Conservation (phyloP, 1,139 yeast genomes). For the Yamadazyma sp. region DNA sequence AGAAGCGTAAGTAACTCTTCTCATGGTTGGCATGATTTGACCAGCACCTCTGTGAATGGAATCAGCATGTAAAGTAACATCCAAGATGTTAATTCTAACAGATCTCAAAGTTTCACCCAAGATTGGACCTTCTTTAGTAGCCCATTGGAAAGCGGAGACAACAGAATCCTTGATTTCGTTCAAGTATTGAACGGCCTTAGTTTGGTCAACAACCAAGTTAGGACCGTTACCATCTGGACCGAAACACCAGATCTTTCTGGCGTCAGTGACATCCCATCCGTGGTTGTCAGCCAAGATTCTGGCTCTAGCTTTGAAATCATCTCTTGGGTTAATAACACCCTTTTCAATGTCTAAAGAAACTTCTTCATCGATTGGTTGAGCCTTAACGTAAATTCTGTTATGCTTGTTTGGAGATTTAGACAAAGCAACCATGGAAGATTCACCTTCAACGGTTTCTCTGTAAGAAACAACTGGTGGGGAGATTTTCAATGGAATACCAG, state of each 20-base stretch:
- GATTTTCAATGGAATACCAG: conserved; percentile 97
- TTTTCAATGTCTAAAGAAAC: conserved; percentile 86
- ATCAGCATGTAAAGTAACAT: conserved; percentile 99
- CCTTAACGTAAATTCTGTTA: conserved; percentile 98
- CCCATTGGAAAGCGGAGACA: conserved; percentile 99
- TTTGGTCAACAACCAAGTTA: conserved; percentile 98
- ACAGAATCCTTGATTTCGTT: conserved; percentile 99
- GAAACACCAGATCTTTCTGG: conserved; percentile 99
- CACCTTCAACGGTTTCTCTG: conserved; percentile 97
- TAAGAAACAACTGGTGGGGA: conserved; percentile 98
- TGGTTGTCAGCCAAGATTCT: conserved; percentile 98
- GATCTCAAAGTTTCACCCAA: conserved; percentile 96
- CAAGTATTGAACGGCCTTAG: conserved; percentile 99
- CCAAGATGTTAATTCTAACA: conserved; percentile 95
- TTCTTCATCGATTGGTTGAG: conserved; percentile 95
- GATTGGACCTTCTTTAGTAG: conserved; percentile 99
- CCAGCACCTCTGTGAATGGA: conserved; percentile 99
- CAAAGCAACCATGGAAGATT: conserved; percentile 93
- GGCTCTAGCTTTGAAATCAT: conserved; percentile 99
- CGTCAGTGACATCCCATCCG: conserved; percentile 99
- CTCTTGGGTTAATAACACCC: conserved; percentile 93
- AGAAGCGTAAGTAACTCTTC: conserved; percentile 99
- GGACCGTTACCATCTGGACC: conserved; percentile 99
- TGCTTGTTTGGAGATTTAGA: conserved; percentile 99
- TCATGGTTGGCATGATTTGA: conserved; percentile 99